These are phyloP conservation scores for Davidsoniella australis DNA, from an alignment of 2,329 filamentous ascomycete species.

Conservation along the genomic window DNA sequence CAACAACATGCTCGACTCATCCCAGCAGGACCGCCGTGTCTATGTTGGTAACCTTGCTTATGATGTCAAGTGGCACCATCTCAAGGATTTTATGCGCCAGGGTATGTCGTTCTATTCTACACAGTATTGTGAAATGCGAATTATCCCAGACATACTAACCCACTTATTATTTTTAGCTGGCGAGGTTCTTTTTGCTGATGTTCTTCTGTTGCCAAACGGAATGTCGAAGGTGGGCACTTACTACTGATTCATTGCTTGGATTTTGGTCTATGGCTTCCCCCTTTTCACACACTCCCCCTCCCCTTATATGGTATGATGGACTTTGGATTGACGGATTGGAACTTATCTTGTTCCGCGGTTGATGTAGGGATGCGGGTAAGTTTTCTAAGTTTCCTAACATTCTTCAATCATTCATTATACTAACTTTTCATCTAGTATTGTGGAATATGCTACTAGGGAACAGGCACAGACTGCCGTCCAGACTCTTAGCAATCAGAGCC, in stretches of 20 bases:
- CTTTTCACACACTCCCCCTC: conserved; percentile 54
- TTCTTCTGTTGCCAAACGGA: conserved; percentile 98
- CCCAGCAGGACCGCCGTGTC: conserved; percentile 96
- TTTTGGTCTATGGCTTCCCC: conserved; percentile 26
- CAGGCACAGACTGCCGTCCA: conserved; percentile 96
- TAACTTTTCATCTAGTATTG: conserved; percentile 50
- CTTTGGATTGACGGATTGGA: conserved; percentile 98
- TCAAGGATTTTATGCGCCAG: conserved; percentile 99
- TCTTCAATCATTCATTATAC: not conserved
- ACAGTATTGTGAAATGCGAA: not conserved
- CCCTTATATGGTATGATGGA: conserved; percentile 61
- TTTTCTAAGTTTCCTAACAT: conserved; percentile 16
- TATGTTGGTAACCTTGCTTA: conserved; percentile 98
- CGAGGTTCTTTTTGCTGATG: conserved; percentile 98
- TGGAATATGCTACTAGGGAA: conserved; percentile 99
- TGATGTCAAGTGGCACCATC: conserved; percentile 99
- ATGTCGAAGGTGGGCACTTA: conserved; percentile 99
- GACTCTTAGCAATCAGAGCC: conserved; percentile 95
- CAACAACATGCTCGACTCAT: conserved; percentile 81
- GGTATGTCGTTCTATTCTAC: conserved; percentile 40
- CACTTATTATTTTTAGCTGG: conserved; percentile 49
- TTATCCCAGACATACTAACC: not conserved
- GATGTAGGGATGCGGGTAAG: conserved; percentile 99
- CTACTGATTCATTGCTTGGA: conserved; percentile 39
- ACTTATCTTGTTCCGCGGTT: conserved; percentile 50